Conservation (phyloP, 208 protist genomes). For the Tritrichomonas musculus region DNA sequence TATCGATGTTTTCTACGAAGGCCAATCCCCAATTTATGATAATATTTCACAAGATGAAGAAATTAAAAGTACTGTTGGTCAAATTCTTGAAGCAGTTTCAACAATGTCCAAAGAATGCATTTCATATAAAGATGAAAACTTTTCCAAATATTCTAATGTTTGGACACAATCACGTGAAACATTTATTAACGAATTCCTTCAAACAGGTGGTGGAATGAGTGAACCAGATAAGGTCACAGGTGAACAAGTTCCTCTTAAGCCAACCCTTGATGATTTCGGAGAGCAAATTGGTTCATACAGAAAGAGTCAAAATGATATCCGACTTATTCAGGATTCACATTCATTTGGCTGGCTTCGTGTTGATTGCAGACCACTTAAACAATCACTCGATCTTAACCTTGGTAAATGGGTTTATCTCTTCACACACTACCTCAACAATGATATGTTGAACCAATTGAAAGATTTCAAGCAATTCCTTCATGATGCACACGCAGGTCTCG, state of each 20-base stretch:
- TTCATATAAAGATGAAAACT: not conserved
- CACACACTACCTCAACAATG: conserved; percentile 57
- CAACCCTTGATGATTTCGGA: conserved; percentile 74
- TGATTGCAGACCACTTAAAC: conserved; percentile 80
- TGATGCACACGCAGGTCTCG: conserved; percentile 61
- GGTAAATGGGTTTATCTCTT: conserved; percentile 83
- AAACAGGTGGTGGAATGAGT: conserved; percentile 34
- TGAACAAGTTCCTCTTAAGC: not conserved
- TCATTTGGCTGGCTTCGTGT: conserved; percentile 75
- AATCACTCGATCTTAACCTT: conserved; percentile 72
- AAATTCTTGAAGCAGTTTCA: not conserved
- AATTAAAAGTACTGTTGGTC: not conserved
- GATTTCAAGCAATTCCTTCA: conserved; percentile 62
- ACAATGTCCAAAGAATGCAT: conserved; percentile 20
- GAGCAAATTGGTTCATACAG: conserved; percentile 77
- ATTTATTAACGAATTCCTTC: conserved; percentile 40
- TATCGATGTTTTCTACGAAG: not conserved
- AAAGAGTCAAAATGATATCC: conserved; percentile 62
- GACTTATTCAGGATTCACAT: conserved; percentile 68
- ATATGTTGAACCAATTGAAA: conserved; percentile 57
- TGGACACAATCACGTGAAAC: conserved; percentile 32
- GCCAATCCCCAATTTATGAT: not conserved
- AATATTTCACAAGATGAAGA: not conserved
- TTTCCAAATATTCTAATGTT: conserved; percentile 4
- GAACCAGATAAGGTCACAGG: conserved; percentile 36